These are phyloP conservation scores for Hemisphaericaspora subhashii DNA, from an alignment of 1,139 yeast species.

Conservation along the genomic window DNA sequence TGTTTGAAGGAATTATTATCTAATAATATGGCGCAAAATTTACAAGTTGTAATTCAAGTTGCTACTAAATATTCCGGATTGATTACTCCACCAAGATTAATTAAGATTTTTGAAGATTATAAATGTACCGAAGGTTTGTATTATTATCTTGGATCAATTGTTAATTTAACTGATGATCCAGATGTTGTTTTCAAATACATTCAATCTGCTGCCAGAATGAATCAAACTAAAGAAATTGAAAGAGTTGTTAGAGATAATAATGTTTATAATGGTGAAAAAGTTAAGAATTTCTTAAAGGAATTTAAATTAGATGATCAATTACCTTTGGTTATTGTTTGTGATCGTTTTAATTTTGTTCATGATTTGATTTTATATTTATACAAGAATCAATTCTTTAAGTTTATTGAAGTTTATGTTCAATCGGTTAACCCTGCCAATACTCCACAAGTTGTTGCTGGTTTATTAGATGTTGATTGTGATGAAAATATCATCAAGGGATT, in stretches of 20 bases:
- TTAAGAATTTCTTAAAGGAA: conserved; percentile 94
- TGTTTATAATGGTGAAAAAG: conserved; percentile 95
- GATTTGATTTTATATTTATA: conserved; percentile 90
- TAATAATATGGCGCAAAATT: conserved; percentile 78
- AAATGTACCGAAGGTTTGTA: conserved; percentile 91
- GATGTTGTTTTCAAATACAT: conserved; percentile 96
- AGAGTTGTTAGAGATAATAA: conserved; percentile 92
- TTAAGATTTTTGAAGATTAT: conserved; percentile 90
- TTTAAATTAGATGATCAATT: conserved; percentile 92
- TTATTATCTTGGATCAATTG: conserved; percentile 90
- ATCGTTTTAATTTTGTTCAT: conserved; percentile 86
- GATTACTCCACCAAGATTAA: conserved; percentile 81
- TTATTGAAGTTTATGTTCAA: conserved; percentile 96
- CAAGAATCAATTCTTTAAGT: conserved; percentile 93
- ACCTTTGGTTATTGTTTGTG: conserved; percentile 95
- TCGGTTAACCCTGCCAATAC: conserved; percentile 94
- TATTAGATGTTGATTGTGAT: conserved; percentile 96
- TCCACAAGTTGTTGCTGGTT: conserved; percentile 94
- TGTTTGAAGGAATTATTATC: conserved; percentile 85
- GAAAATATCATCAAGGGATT: conserved; percentile 81
- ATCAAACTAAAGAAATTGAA: conserved; percentile 92
- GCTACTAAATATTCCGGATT: conserved; percentile 95
- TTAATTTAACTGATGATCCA: conserved; percentile 88
- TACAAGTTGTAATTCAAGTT: conserved; percentile 93
- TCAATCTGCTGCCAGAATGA: conserved; percentile 88